A percentile compares a stretch with the other conserved stretches of the same genome.
phyloP scores from a whole-genome alignment of 495 filamentous ascomycete genomes.

The Haplographium delicatum region DNA sequence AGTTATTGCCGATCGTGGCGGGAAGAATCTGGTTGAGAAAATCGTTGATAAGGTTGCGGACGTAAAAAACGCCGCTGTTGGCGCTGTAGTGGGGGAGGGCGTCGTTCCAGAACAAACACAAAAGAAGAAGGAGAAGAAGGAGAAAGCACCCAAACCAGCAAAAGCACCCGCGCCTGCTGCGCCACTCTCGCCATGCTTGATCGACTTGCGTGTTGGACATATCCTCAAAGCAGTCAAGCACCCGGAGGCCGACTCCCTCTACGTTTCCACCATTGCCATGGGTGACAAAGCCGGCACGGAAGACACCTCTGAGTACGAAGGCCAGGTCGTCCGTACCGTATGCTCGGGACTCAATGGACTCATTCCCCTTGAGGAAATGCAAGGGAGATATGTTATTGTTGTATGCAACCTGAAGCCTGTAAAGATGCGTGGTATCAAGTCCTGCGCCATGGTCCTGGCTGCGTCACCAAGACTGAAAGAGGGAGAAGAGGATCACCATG shows the following conservation, averaged over 20 bases:
- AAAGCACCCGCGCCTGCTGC: conserved; percentile 62
- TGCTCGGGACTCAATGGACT: conserved; percentile 95
- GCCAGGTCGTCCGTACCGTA: conserved; percentile 84
- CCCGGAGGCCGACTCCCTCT: conserved; percentile 94
- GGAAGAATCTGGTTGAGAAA: conserved; percentile 26
- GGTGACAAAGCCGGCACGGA: conserved; percentile 83
- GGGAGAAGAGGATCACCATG: conserved; percentile 77
- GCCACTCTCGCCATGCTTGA: conserved; percentile 73
- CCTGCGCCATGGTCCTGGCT: conserved; percentile 90
- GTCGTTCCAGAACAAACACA: conserved; percentile 25
- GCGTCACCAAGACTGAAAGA: conserved; percentile 76
- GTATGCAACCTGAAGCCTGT: conserved; percentile 98
- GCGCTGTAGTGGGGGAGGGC: conserved; percentile 35
- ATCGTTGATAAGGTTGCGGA: conserved; percentile 25
- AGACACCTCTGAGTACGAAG: conserved; percentile 80
- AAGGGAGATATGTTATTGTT: conserved; percentile 85
- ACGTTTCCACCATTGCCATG: conserved; percentile 93
- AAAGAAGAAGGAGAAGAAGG: conserved; percentile 79
- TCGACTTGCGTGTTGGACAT: conserved; percentile 94
- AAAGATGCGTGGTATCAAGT: conserved; percentile 97
- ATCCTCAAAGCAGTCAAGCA: conserved; percentile 92
- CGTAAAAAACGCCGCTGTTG: conserved; percentile 36
- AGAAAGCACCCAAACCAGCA: conserved; percentile 64
- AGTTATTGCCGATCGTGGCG: conserved; percentile 44
- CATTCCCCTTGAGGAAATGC: conserved; percentile 91